phyloP scores from a whole-genome alignment of 768 basidiomycete species.

The Mycena alexandri region DNA sequence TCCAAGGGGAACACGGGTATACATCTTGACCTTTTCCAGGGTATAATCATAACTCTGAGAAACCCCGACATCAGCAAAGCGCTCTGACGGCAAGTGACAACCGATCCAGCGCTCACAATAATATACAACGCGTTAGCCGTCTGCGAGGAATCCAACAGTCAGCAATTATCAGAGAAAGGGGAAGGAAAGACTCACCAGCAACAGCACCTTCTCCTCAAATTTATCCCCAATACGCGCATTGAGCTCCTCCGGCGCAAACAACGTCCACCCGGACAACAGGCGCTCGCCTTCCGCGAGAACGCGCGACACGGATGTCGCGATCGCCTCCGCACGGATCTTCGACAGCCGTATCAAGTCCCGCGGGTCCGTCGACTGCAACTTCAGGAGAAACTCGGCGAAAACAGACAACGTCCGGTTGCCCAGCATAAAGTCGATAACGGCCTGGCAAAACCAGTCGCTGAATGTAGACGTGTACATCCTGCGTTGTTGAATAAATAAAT shows the following conservation, averaged over 20 bases:
- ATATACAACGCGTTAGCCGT: constrained; percentile 75
- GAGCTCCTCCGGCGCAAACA: constrained; percentile 86
- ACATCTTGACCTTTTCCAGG: constrained; percentile 91
- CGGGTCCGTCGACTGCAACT: constrained; percentile 92
- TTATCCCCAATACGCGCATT: constrained; percentile 79
- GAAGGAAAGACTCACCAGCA: constrained; percentile 72
- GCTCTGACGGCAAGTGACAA: background rate
- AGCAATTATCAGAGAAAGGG: constrained; percentile 2
- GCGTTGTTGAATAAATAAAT: constrained; percentile 5
- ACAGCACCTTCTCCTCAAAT: constrained; percentile 94
- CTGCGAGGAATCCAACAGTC: constrained; percentile 37
- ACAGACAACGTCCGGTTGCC: constrained; percentile 89
- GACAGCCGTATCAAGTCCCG: constrained; percentile 89
- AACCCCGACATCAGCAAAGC: constrained; percentile 24
- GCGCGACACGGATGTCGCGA: constrained; percentile 87
- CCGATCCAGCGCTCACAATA: constrained; percentile 66
- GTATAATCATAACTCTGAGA: constrained; percentile 91
- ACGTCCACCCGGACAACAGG: constrained; percentile 89
- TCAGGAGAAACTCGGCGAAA: constrained; percentile 94
- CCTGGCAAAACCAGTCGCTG: constrained; percentile 97
- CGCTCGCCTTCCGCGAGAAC: constrained; percentile 84
- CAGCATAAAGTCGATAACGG: constrained; percentile 93
- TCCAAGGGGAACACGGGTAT: constrained; percentile 89
- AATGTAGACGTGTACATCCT: constrained; percentile 92
- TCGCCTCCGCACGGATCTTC: constrained; percentile 91